A percentile compares a stretch with the other conserved stretches of the same genome.
These are phyloP conservation scores for Fagopyrum homotropicum DNA, from an alignment of 148 eudicot genomes.

Conservation along the genomic window DNA sequence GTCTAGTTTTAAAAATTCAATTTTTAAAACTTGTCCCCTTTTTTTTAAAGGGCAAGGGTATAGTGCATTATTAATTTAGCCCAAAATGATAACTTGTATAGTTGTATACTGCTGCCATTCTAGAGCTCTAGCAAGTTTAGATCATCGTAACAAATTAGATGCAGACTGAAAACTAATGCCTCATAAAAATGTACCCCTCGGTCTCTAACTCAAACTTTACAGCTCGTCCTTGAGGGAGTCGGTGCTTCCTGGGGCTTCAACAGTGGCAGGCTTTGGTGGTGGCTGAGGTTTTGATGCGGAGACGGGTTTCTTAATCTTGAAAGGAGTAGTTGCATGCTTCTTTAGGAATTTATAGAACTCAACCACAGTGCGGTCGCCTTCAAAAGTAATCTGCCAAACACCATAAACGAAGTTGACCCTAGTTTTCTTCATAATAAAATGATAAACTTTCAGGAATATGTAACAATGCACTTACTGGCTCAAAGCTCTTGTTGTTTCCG, in stretches of 20 bases:
- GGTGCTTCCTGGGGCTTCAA: conserved; percentile 21
- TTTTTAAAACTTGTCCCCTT: not conserved
- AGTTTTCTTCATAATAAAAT: not conserved
- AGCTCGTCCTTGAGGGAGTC: conserved; percentile 10
- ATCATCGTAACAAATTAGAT: not conserved
- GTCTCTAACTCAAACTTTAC: conserved; percentile 9
- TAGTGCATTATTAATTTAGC: not conserved
- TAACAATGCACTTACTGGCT: conserved; percentile 52
- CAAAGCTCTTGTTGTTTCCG: conserved; percentile 81
- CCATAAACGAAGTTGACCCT: not conserved
- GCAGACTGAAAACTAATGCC: conserved; percentile 5
- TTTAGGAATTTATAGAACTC: conserved; percentile 76
- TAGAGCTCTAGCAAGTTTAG: not conserved
- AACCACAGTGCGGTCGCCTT: conserved; percentile 45
- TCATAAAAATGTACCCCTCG: not conserved
- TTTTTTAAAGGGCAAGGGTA: not conserved
- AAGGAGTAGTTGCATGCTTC: conserved; percentile 64
- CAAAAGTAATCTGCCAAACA: conserved; percentile 48
- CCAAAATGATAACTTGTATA: not conserved
- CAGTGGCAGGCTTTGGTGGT: conserved; percentile 1
- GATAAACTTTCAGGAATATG: not conserved
- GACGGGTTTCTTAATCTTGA: conserved; percentile 49
- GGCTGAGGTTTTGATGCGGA: conserved; percentile 15
- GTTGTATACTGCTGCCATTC: not conserved
- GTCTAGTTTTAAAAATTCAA: not conserved